Base-by-base conservation (phyloP, 2,329 filamentous ascomycete genomes). In the Aurifilum marmelostoma region DNA sequence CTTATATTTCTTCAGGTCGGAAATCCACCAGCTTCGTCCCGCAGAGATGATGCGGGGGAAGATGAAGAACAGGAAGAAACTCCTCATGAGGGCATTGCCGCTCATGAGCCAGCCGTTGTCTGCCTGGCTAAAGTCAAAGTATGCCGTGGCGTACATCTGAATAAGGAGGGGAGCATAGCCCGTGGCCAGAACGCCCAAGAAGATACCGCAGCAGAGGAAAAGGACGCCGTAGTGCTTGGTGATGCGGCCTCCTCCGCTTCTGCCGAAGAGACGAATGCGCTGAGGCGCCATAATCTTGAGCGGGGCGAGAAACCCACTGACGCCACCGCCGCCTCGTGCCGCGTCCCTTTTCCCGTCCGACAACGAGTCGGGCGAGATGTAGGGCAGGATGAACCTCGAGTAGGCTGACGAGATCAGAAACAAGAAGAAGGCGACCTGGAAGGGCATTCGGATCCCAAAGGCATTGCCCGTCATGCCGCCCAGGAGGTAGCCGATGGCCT, bases 391-490 rank as follows among this genome's bases (percentile, higher is more conserved):
- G 0, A 81, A 50, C 18, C 75, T 76, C 0, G 79, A 79, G 67
- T 83, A 87, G 2, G 81, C 62, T 1, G 81, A 81, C 0, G 83
- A 77, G 0, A 82, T 34, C 5, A 84, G 75, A 69, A 87, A 92
- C 0, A 89, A 80, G 24, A 83, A 79, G 24, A 90, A 84, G 0
- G 90, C 89, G 0, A 88, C 83, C 58, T 88, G 83, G 74, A 92
- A 93, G 0, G 91, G 91, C 3, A 86, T 83, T 2, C 84, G 80
- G 68, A 92, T 89, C 16, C 88, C 87, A 69, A 88, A 89, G 0
- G 79, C 77, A 71, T 92, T 89, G 6, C 89, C 89, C 3, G 91
- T 81, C 60, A 90, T 78, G 5, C 91, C 91, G 6, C 91, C 91
- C 1, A 85, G 75, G 1, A 92, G 79, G 66, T 88, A 91, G 0